These are phyloP conservation scores for Linanthus parryae DNA, from an alignment of 148 eudicot species.

Conservation along the genomic window DNA sequence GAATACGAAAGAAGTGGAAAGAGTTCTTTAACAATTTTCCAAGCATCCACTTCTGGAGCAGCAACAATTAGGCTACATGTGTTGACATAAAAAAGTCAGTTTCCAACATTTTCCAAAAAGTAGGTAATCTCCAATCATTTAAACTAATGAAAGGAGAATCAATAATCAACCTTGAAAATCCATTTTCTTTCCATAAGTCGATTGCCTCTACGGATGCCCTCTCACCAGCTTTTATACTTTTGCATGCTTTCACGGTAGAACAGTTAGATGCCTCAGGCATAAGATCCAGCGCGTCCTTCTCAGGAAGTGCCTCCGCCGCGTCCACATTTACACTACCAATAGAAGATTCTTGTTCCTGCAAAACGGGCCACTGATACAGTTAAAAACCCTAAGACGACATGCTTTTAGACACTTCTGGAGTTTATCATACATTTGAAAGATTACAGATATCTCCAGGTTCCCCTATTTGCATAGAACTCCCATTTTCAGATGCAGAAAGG, in stretches of 20 bases:
- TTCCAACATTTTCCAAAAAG: background rate
- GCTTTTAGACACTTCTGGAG: background rate
- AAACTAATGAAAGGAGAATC: background rate
- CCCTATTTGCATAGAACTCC: conserved; percentile 24
- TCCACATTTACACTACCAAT: conserved; percentile 25
- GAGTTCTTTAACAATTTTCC: conserved; percentile 64
- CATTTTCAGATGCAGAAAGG: conserved; percentile 36
- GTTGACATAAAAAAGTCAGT: conserved; percentile 4
- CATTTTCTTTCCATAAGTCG: conserved; percentile 73
- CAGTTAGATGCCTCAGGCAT: conserved; percentile 22
- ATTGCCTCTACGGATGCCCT: conserved; percentile 63
- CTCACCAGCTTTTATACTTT: conserved; percentile 64
- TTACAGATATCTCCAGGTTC: conserved; percentile 18
- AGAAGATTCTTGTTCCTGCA: conserved; percentile 38
- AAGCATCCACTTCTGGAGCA: conserved; percentile 77
- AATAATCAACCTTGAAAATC: conserved; percentile 68
- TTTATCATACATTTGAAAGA: conserved; percentile 16
- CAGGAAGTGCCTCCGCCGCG: conserved; percentile 22
- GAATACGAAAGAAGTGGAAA: conserved; percentile 77
- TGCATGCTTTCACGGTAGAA: conserved; percentile 22
- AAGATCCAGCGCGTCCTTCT: conserved; percentile 23
- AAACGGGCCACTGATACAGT: conserved; percentile 1
- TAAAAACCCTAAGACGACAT: background rate
- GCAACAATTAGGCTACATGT: conserved; percentile 78
- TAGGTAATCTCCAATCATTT: background rate